phyloP scores from a whole-genome alignment of 164 flowering plant genomes.

The Vitis rotundifolia region DNA sequence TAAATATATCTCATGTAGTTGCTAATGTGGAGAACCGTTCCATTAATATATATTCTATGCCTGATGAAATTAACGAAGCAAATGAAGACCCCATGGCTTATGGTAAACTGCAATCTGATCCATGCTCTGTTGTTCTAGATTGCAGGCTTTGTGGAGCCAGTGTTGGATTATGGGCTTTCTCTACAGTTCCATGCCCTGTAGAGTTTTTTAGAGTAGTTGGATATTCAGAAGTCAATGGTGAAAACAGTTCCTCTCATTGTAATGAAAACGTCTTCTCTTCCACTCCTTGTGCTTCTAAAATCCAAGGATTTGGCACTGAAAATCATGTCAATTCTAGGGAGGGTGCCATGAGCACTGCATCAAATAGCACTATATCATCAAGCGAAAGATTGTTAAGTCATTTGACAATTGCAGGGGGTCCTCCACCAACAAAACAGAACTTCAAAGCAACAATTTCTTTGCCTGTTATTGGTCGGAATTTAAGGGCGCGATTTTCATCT shows the following conservation, averaged over 20 bases:
- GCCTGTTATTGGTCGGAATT: slow-evolving; percentile 74
- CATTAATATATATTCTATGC: slow-evolving; percentile 18
- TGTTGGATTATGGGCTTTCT: slow-evolving; percentile 88
- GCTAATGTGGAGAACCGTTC: slow-evolving; percentile 24
- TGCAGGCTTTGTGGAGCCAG: slow-evolving; percentile 91
- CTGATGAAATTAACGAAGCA: slow-evolving; percentile 27
- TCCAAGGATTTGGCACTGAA: slow-evolving; percentile 15
- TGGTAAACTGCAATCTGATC: slow-evolving; percentile 43
- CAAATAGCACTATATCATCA: slow-evolving; percentile 14
- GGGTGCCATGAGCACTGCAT: slow-evolving; percentile 8
- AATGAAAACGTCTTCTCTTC: too few species aligned
- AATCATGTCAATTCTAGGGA: slow-evolving; percentile 18
- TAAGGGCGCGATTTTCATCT: slow-evolving; percentile 55
- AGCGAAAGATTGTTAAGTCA: slow-evolving; percentile 25
- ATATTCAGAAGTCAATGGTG: slow-evolving; percentile 41
- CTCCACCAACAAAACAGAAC: slow-evolving; percentile 82
- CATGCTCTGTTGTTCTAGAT: slow-evolving; percentile 68
- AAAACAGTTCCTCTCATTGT: slow-evolving; percentile 7
- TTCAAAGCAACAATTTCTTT: slow-evolving; percentile 77
- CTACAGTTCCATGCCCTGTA: slow-evolving; percentile 59
- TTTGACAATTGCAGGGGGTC: slow-evolving; percentile 92
- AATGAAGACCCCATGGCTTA: slow-evolving; percentile 19
- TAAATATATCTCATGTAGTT: slow-evolving; percentile 19
- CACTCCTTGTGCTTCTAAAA: not conserved
- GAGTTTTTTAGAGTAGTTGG: slow-evolving; percentile 69